Percentiles rank a stretch among this genome's conserved stretches.
Evolutionary conservation across 2,329 filamentous ascomycete genomes (phyloP).

Genomic region (Whalleya microplaca): DNA sequence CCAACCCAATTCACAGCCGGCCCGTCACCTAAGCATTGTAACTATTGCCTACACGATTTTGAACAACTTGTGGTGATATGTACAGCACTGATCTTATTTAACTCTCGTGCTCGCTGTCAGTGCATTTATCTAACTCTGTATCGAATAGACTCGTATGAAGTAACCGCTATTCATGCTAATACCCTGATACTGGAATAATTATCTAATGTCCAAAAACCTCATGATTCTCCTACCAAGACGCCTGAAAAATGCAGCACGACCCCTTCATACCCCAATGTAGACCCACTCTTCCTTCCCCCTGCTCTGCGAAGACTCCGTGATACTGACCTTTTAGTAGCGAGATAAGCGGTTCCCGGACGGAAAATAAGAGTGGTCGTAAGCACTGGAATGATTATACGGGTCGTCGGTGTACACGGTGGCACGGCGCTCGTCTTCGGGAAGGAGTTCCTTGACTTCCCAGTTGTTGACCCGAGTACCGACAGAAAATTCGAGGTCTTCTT

Average conservation of each 20-base stretch:
- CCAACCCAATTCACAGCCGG: background rate
- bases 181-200: slow-evolving; percentile 17
- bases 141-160: slow-evolving; percentile 1
- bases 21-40: background rate
- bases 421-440: slow-evolving; percentile 79
- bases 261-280: slow-evolving; percentile 7
- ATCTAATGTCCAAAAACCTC: slow-evolving; percentile 18
- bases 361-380: slow-evolving; percentile 55
- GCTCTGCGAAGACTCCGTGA: slow-evolving; percentile 11
- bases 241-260: slow-evolving; percentile 29
- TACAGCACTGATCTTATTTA: slow-evolving; percentile 17
- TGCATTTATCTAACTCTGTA: no score
- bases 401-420: slow-evolving; percentile 74
- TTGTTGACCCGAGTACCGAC: slow-evolving; percentile 95
- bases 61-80: slow-evolving; percentile 5
- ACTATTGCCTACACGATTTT: background rate
- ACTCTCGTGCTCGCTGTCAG: slow-evolving; percentile 1
- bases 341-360: slow-evolving; percentile 40
- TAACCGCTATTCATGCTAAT: slow-evolving; percentile 20
- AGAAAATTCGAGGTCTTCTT: slow-evolving; percentile 97
- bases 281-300: slow-evolving; percentile 7
- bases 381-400: slow-evolving; percentile 53
- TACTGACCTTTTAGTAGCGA: slow-evolving; percentile 35
- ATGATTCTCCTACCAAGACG: slow-evolving; percentile 23
- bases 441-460: slow-evolving; percentile 95